A percentile compares a stretch with the other conserved stretches of the same genome.
phyloP scores from a whole-genome alignment of 768 basidiomycete genomes.

The Hortiboletus flavorubellus region DNA sequence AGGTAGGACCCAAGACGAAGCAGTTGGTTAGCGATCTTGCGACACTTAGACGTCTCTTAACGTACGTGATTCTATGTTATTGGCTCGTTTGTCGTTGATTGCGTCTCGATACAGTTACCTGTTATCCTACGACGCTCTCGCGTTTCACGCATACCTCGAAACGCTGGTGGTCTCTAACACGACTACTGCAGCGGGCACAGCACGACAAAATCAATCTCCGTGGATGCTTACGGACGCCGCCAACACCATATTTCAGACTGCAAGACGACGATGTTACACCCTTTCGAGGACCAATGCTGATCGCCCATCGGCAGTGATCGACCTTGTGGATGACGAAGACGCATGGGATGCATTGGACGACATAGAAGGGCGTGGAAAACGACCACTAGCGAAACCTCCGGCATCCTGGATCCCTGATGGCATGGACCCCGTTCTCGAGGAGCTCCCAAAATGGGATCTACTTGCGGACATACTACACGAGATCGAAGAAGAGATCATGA shows the following conservation, averaged over 20 bases:
- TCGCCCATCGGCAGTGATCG: constrained; percentile 31
- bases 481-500: constrained; percentile 81
- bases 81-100: background rate
- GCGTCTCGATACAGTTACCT: constrained; percentile 46
- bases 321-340: constrained; percentile 61
- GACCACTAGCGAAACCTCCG: constrained; percentile 2
- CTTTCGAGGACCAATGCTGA: constrained; percentile 34
- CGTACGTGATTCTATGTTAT: constrained; percentile 43
- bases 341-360: constrained; percentile 75
- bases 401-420: constrained; percentile 66
- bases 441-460: constrained; percentile 91
- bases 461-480: constrained; percentile 85
- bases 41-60: constrained; percentile 76
- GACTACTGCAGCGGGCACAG: constrained; percentile 44
- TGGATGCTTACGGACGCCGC: constrained; percentile 95
- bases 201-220: constrained; percentile 68
- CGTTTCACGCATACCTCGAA: constrained; percentile 90
- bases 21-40: constrained; percentile 88
- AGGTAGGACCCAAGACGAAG: constrained; percentile 89
- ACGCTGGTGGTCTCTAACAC: constrained; percentile 70
- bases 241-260: constrained; percentile 76
- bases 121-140: constrained; percentile 84
- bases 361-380: constrained; percentile 22
- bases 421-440: constrained; percentile 86
- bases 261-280: constrained; percentile 78